Conservation (phyloP, 2,329 filamentous ascomycete genomes). For the Grosmannia huntii region DNA sequence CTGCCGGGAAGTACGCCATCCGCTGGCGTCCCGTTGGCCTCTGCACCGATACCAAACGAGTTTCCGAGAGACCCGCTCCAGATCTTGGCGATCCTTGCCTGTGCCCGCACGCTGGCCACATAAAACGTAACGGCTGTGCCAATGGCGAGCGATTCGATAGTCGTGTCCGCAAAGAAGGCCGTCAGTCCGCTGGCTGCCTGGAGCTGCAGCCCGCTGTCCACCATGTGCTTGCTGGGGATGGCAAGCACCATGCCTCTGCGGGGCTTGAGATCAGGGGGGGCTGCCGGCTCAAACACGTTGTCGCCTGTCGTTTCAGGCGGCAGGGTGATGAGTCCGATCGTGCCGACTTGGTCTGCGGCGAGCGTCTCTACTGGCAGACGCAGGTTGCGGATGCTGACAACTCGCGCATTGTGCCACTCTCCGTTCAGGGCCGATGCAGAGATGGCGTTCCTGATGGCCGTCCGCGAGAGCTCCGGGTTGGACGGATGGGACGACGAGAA, state of each 20-base stretch:
- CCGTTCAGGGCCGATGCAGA: constrained; percentile 39
- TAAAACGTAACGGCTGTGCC: constrained; percentile 72
- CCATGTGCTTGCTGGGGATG: constrained; percentile 45
- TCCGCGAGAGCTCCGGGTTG: constrained; percentile 37
- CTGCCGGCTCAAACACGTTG: background rate
- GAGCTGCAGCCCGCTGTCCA: constrained; percentile 41
- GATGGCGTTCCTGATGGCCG: constrained; percentile 39
- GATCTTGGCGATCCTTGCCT: constrained; percentile 49
- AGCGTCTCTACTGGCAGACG: constrained; percentile 69
- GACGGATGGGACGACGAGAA: constrained; percentile 40
- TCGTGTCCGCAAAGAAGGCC: constrained; percentile 54
- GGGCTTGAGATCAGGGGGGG: constrained; percentile 24
- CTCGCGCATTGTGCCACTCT: constrained; percentile 69
- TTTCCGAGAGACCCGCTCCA: constrained; percentile 7
- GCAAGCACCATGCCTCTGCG: constrained; percentile 78
- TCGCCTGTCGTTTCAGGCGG: background rate
- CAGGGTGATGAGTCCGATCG: constrained; percentile 62
- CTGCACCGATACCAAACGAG: constrained; percentile 6
- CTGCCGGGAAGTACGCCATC: constrained; percentile 26
- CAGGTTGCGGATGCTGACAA: constrained; percentile 80
- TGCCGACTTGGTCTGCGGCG: constrained; percentile 74
- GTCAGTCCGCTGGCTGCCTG: constrained; percentile 56
- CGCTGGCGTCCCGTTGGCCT: background rate
- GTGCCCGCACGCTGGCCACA: constrained; percentile 72
- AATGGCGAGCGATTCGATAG: constrained; percentile 48